Conservation (phyloP, 805 yeast species). For the Hanseniaspora meyeri region DNA sequence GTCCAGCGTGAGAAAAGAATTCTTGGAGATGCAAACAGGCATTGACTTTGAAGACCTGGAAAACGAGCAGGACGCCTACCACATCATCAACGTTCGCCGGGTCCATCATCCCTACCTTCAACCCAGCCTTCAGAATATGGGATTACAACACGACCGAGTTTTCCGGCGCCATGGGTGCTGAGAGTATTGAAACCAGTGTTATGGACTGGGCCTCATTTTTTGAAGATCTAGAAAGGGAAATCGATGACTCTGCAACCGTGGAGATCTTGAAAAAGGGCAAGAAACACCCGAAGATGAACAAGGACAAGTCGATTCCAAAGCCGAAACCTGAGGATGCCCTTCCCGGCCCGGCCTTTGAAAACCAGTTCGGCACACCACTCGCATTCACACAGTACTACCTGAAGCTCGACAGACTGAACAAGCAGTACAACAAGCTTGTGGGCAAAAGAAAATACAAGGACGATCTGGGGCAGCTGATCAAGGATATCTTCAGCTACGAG, state of each 20-base stretch:
- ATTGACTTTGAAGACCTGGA: not conserved
- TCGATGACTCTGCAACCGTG: slow-evolving; percentile 17
- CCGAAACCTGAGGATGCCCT: slow-evolving; percentile 41
- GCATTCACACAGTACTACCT: slow-evolving; percentile 62
- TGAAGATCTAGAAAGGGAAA: slow-evolving; percentile 32
- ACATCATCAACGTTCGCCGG: slow-evolving; percentile 59
- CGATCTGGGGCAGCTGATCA: slow-evolving; percentile 28
- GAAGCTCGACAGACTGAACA: slow-evolving; percentile 44
- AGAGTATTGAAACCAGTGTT: slow-evolving; percentile 14
- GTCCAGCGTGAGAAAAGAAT: slow-evolving; percentile 21
- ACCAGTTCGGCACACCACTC: slow-evolving; percentile 62
- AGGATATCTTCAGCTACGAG: slow-evolving; percentile 41
- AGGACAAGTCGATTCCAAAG: slow-evolving; percentile 53
- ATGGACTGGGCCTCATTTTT: slow-evolving; percentile 54
- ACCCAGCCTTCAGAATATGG: slow-evolving; percentile 75
- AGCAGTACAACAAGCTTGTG: slow-evolving; percentile 32
- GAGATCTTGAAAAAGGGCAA: slow-evolving; percentile 20
- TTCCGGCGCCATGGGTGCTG: slow-evolving; percentile 16
- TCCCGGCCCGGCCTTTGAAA: slow-evolving; percentile 65
- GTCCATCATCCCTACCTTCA: slow-evolving; percentile 72
- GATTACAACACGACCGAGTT: slow-evolving; percentile 61
- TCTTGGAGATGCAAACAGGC: slow-evolving; percentile 14
- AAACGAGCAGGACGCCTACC: slow-evolving; percentile 27
- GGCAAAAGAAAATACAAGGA: slow-evolving; percentile 47
- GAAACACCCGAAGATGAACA: slow-evolving; percentile 20